Percentiles rank a stretch among this genome's conserved stretches.
Conservation (phyloP, 2,329 filamentous ascomycete species). For the Exophiala viscosa region DNA sequence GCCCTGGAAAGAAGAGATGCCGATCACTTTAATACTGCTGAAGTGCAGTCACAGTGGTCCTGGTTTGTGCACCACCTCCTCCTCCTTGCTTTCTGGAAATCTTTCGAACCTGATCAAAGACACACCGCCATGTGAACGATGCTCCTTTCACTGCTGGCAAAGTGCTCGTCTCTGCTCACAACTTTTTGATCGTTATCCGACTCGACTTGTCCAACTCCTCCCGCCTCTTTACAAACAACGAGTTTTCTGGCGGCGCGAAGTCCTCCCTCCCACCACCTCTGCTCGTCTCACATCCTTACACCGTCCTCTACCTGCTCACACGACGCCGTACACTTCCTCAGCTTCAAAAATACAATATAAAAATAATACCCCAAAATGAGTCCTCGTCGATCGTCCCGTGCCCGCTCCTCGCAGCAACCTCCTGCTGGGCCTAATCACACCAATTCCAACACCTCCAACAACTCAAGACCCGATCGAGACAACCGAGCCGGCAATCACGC, state of each 20-base stretch:
- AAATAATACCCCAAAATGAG: constrained; percentile 46
- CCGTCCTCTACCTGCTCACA: neutral
- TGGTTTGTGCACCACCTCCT: too few species aligned
- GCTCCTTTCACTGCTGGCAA: constrained; percentile 11
- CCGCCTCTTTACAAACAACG: constrained; percentile 5
- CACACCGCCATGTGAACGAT: constrained; percentile 12
- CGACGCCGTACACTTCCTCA: neutral
- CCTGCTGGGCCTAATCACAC: constrained; percentile 70
- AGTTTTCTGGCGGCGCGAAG: constrained; percentile 11
- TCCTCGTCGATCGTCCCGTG: constrained; percentile 87
- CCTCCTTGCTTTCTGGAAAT: too few species aligned
- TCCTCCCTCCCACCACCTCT: constrained; percentile 4
- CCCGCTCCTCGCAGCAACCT: constrained; percentile 69
- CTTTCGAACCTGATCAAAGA: neutral
- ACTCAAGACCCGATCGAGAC: constrained; percentile 69
- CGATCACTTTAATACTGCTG: too few species aligned
- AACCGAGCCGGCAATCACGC: constrained; percentile 68
- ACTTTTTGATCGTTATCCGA: constrained; percentile 3
- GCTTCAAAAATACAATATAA: neutral
- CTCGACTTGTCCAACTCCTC: neutral
- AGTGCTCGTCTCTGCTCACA: constrained; percentile 1
- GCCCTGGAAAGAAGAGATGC: too few species aligned
- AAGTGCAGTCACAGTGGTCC: too few species aligned
- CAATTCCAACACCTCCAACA: constrained; percentile 60
- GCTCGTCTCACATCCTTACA: neutral